Base-by-base conservation (phyloP, 2,329 filamentous ascomycete species). In the Colletotrichum sublineola region DNA sequence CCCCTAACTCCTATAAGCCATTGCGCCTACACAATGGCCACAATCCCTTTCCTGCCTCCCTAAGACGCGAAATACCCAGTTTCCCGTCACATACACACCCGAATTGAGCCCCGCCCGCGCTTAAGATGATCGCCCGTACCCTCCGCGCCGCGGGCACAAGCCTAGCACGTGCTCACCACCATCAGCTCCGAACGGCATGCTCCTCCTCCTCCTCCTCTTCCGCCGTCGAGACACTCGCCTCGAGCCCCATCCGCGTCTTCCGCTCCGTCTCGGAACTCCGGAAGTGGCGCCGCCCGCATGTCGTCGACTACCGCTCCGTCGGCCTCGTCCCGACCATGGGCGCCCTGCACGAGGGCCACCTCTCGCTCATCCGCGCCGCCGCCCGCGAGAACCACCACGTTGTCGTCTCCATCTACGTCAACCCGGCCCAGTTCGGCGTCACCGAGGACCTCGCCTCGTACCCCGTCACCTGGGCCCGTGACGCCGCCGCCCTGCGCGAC, bases 271-370 rank as follows among this genome's bases (percentile, higher is more conserved):
- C 91, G 18, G 86, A 90, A 14, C 85, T 97, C 63, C 93, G 94
- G 50, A 82, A 87, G 77, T 93, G 92, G 86, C 91, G 94, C 46
- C 87, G 85, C 31, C 87, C 90, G 52, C 90, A 95, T 73, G 83
- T 90, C 46, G 83, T 90, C 72, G 87, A 91, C 78, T 89, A 92
- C 77, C 90, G 92, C 69, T 91, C 91, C 56, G 91, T 99, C 70
- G 94, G 93, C 71, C 90, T 99, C 38, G 95, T 99, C 46, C 96
- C 96, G 1, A 99, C 96, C 42, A 98, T 99, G 96, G 96, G 96
- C 74, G 96, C 96, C 62, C 88, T 99, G n/a, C 96, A 99, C 82
- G 89, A 91, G 67, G 96, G 96, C 52, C 96, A 99, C 83, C 83
- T 97, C 63, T 93, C 93, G 4, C 88, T 99, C 31, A 93, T 97